Base-by-base conservation (phyloP, 371 early-diverging fungal species). In the Mortierella sp. region DNA sequence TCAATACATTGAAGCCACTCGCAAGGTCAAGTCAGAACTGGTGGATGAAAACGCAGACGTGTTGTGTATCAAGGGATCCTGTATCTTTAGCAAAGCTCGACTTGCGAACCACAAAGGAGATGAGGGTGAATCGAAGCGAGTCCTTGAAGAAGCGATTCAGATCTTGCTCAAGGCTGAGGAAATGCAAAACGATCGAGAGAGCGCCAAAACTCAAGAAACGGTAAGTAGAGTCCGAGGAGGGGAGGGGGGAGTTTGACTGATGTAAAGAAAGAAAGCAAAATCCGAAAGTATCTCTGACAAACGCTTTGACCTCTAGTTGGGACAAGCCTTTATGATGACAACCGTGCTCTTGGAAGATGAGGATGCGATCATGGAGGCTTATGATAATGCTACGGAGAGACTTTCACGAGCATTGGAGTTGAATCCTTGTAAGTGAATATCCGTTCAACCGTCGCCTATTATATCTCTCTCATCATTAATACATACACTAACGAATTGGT, bases 321-420 rank as follows among this genome's bases (percentile, higher is more conserved):
- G 83, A 7, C 77, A 83, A 59, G 77, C 72, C 4, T 83, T 74
- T 66, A 52, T 83, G 55, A 74, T 83, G 74, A 73, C 81, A 46
- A 66, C 72, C 15, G 70, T 63, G n/a, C 50, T 81, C 46, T 68
- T 61, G 23, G 70, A 62, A n/a, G 79, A 83, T 25, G 83, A 83
- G 15, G 81, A 83, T 29, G 14, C 53, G 47, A 62, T 74, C 51
- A 70, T 83, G 62, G 74, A 81, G 26, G 70, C 76, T 1, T 70
- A 70, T 56, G 77, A 81, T 60, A 67, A 64, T n/a, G 83, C 77
- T 11, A 75, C 68, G 2, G 74, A 76, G 28, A 74, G 65, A 44
- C 76, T 83, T 7, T 56, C 30, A 19, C 61, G 65, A n/a, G 81
- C 81, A 4, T 60, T 76, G 28, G 65, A 76, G 12, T 25, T 71